Evolutionary conservation across 1,139 yeast genomes (phyloP).

Genomic region (Candida anutae): DNA sequence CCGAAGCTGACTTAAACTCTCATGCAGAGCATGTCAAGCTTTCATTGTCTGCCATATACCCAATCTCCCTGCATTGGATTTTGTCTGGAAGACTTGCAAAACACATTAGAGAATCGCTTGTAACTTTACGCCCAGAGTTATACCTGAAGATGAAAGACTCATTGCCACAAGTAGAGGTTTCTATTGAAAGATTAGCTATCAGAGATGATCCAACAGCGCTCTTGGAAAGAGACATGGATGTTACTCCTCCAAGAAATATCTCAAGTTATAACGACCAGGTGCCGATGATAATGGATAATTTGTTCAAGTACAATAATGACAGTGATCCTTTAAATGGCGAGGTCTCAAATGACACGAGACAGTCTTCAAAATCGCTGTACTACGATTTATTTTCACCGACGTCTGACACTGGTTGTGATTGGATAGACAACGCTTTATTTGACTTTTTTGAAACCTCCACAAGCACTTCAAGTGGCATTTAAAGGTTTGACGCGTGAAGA

Average conservation of each 20-base stretch:
- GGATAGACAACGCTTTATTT: conserved; percentile 37
- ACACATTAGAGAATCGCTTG: conserved; percentile 34
- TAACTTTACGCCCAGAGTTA: conserved; percentile 20
- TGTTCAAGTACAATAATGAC: background rate
- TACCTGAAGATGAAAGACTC: conserved; percentile 14
- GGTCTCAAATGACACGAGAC: background rate
- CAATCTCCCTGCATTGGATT: conserved; percentile 41
- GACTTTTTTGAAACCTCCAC: conserved; percentile 10
- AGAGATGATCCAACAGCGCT: background rate
- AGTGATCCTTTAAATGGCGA: background rate
- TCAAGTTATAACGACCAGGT: background rate
- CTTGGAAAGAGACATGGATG: background rate
- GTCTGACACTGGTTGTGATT: conserved; percentile 46
- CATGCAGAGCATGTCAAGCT: conserved; percentile 41
- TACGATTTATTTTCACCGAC: conserved; percentile 20
- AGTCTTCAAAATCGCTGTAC: background rate
- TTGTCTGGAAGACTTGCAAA: conserved; percentile 37
- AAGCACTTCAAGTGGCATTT: no score
- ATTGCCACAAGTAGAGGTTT: conserved; percentile 9
- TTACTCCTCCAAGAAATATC: background rate
- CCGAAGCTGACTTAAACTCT: conserved; percentile 27
- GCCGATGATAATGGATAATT: background rate
- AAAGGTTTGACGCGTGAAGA: no score
- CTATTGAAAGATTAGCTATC: conserved; percentile 2
- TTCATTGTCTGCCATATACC: conserved; percentile 38